These are phyloP conservation scores for Chrysanthemum lavandulifolium DNA, from an alignment of 129 eudicot genomes.

Conservation along the genomic window DNA sequence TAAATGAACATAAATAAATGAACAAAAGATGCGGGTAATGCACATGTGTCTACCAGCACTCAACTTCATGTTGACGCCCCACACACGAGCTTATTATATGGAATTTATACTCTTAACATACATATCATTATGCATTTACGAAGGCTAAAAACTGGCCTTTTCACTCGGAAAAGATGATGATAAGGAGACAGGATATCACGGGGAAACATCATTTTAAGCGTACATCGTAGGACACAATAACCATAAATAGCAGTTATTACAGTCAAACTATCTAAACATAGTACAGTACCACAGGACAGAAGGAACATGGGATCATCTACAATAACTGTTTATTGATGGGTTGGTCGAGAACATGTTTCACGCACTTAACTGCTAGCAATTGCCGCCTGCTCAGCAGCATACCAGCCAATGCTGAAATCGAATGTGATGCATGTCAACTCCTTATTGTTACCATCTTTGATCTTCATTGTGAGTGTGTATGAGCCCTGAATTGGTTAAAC, in stretches of 20 bases:
- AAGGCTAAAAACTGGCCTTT: constrained; percentile 1
- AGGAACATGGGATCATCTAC: constrained; percentile 13
- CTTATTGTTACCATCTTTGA: constrained; percentile 39
- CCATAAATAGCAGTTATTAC: constrained; percentile 11
- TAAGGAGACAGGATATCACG: constrained; percentile 19
- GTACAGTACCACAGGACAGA: constrained; percentile 14
- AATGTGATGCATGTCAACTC: constrained; percentile 58
- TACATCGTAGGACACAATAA: constrained; percentile 19
- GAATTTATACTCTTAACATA: constrained; percentile 1
- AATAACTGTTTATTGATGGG: constrained; percentile 13
- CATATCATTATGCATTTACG: constrained; percentile 12
- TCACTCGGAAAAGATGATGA: not conserved
- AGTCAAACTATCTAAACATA: constrained; percentile 24
- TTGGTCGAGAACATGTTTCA: constrained; percentile 1
- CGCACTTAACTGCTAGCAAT: constrained; percentile 42
- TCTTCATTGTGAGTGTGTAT: constrained; percentile 58
- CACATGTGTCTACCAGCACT: not conserved
- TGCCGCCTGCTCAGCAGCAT: constrained; percentile 19
- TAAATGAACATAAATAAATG: constrained; percentile 11
- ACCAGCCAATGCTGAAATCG: constrained; percentile 59
- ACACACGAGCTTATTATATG: not conserved
- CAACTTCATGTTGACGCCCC: not conserved
- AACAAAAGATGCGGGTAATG: no score
- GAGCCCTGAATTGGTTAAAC: constrained; percentile 43
- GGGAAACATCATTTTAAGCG: not conserved